These are phyloP conservation scores for Boletus huronensis DNA, from an alignment of 768 basidiomycete species.

Conservation along the genomic window DNA sequence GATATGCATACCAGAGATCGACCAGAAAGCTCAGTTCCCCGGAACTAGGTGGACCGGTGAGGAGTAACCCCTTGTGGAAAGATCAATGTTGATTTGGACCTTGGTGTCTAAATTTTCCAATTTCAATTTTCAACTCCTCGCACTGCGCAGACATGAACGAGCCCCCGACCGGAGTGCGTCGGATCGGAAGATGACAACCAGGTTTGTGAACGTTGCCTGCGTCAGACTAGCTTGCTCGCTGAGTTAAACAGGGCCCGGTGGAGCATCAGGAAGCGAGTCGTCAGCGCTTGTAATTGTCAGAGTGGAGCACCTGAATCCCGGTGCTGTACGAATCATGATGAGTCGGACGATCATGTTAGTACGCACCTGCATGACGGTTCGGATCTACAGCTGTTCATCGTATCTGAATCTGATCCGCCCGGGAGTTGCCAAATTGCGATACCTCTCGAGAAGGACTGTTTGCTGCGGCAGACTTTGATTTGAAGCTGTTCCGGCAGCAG, in stretches of 20 bases:
- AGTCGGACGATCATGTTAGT: background rate
- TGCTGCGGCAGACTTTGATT: background rate
- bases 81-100: constrained; percentile 32
- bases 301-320: too few species aligned
- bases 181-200: constrained; percentile 4
- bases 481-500: background rate
- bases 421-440: constrained; percentile 43
- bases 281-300: background rate
- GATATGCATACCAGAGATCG: background rate
- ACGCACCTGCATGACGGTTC: constrained; percentile 42
- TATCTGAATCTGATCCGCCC: constrained; percentile 45
- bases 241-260: constrained; percentile 32
- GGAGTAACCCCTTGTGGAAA: background rate
- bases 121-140: constrained; percentile 30
- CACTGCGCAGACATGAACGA: background rate
- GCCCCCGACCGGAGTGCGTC: background rate
- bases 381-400: constrained; percentile 53
- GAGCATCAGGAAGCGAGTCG: constrained; percentile 31
- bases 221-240: background rate
- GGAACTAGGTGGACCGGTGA: background rate
- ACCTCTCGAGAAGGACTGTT: background rate
- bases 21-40: background rate
- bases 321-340: too few species aligned
- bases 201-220: constrained; percentile 22
- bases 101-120: constrained; percentile 40